Evolutionary conservation across 225 moss, liverwort and hornwort genomes (phyloP), one percentile per base, ranked within the genome.

Genomic region (Asterella californica): DNA sequence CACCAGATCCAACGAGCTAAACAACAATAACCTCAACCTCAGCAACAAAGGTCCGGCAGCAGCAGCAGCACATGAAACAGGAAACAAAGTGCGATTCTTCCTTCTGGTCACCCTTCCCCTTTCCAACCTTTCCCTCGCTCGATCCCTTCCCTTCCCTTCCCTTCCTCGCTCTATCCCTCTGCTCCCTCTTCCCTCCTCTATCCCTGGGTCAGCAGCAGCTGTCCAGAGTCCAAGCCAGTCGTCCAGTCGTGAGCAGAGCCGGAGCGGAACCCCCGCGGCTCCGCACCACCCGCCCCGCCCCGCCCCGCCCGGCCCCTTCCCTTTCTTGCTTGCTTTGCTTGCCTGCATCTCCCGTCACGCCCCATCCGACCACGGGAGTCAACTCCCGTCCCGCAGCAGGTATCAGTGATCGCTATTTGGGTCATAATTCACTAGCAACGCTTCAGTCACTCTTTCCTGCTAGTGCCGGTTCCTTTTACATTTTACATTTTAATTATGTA

Each of bases 231-330:
- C 71, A 72, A 72, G 42, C 22, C 46, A 25, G 46, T 73, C 49
- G 73, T 73, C n/a, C 49, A 50, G 73, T 73, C 73, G 49, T 73
- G 69, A 38, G 69, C 30, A 64, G 64, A n/a, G 29, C 64, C 64
- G 69, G 69, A 70, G 69, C 65, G 63, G 29, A 30, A 63, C 63
- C 27, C 63, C n/a, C 63, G 0, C 1, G 17, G 70, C 38, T 10
- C 32, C 22, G 19, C 22, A 10, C 64, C 24, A 6, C 38, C 38
- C 37, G 11, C 38, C 17, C 7, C 38, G 36, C 37, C 10, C 36
- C 34, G 36, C 8, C 29, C 22, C 18, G n/a, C 42, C 37, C 19
- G 29, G 38, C 21, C 38, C 2, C 37, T 70, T 38, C 24, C 64
- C 10, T n/a, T 64, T 24, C 64, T 32, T 32, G 64, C 32, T 19